A percentile compares a stretch with the other conserved stretches of the same genome.
These are phyloP conservation scores for Epichloe elymi DNA, from an alignment of 2,329 filamentous ascomycete genomes.

Conservation along the genomic window DNA sequence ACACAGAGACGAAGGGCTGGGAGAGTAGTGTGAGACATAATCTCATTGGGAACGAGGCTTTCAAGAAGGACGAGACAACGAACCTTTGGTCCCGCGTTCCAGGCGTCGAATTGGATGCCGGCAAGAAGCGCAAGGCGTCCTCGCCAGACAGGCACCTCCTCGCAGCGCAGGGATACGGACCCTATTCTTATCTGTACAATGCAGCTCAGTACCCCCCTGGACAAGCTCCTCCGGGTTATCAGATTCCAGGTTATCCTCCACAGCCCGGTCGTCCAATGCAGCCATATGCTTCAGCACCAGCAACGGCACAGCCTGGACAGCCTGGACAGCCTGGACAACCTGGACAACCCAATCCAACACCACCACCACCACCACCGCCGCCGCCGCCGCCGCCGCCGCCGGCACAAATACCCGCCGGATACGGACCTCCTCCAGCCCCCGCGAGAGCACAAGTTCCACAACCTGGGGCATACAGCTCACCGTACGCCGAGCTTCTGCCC, in stretches of 20 bases:
- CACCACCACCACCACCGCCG: background rate
- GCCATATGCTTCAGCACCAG: slow-evolving; percentile 11
- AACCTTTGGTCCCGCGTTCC: slow-evolving; percentile 45
- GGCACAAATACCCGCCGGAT: slow-evolving; percentile 18
- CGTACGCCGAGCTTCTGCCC: slow-evolving; percentile 19
- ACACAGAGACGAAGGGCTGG: slow-evolving; percentile 50
- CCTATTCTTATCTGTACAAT: slow-evolving; percentile 23
- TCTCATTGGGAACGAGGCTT: slow-evolving; percentile 48
- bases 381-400: no score
- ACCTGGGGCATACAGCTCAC: slow-evolving; percentile 23
- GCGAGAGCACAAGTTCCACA: slow-evolving; percentile 20
- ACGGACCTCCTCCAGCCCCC: slow-evolving; percentile 23
- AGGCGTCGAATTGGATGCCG: slow-evolving; percentile 45
- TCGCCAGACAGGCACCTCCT: slow-evolving; percentile 36
- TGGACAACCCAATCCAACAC: background rate
- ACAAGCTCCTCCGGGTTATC: slow-evolving; percentile 22
- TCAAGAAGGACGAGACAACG: slow-evolving; percentile 43
- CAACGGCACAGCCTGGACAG: slow-evolving; percentile 9
- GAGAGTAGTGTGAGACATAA: slow-evolving; percentile 53
- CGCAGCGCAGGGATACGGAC: slow-evolving; percentile 24
- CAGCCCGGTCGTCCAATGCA: slow-evolving; percentile 20
- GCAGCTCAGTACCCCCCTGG: slow-evolving; percentile 21
- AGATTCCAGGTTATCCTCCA: slow-evolving; percentile 19
- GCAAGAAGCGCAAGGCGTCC: slow-evolving; percentile 44
- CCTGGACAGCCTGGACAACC: slow-evolving; percentile 10